Evolutionary conservation across 2,329 filamentous ascomycete species (phyloP).

Genomic region (Orbilia javanica): DNA sequence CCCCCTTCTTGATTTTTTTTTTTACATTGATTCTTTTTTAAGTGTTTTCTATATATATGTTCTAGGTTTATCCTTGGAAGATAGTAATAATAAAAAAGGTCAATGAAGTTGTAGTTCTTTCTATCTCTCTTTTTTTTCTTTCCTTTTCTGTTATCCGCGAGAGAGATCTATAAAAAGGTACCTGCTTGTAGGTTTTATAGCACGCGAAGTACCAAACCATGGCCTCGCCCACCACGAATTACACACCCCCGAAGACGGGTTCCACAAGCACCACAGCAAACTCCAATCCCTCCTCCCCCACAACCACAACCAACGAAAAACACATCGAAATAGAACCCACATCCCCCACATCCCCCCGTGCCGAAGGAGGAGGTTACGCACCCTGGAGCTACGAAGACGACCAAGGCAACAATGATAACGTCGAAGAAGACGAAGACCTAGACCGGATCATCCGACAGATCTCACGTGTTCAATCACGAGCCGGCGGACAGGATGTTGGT

Average conservation of each 20-base stretch:
- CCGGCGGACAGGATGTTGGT: slow-evolving; percentile 9
- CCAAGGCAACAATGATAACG: not conserved
- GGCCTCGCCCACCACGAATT: not conserved
- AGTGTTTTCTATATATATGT: too few relatives aligned
- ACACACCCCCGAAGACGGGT: not conserved
- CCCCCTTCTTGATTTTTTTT: not conserved
- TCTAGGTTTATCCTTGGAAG: too few relatives aligned
- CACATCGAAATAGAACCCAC: slow-evolving; percentile 1
- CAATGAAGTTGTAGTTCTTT: not conserved
- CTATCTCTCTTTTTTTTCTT: not conserved
- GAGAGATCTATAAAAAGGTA: not conserved
- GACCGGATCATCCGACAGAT: slow-evolving; percentile 41
- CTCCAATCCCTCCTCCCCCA: not conserved
- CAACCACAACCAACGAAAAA: slow-evolving; percentile 13
- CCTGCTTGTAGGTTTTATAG: not conserved
- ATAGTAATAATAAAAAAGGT: too few relatives aligned
- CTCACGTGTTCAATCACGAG: slow-evolving; percentile 34
- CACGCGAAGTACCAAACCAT: slow-evolving; percentile 1
- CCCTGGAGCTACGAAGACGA: slow-evolving; percentile 8
- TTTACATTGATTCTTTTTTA: too few relatives aligned
- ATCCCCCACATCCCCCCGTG: not conserved
- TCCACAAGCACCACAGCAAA: not conserved
- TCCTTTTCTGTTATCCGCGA: not conserved
- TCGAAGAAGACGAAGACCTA: slow-evolving; percentile 35
- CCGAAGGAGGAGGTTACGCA: not conserved